These are phyloP conservation scores for Elaeis oleifera DNA, from an alignment of 202 grass and related monocot genomes.

Conservation along the genomic window DNA sequence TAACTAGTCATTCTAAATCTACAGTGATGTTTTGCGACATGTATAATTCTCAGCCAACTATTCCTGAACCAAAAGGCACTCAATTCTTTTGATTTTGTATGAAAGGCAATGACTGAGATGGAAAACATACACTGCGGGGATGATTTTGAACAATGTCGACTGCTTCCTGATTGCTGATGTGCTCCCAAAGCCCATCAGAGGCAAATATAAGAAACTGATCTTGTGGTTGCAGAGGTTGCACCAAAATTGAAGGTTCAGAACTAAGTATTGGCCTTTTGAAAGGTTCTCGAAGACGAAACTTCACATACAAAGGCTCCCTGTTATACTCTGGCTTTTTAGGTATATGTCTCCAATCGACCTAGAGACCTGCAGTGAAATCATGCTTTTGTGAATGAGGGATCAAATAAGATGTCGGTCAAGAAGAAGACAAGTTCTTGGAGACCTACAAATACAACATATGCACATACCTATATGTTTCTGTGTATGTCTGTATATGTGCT, in stretches of 20 bases:
- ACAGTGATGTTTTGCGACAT: too few species aligned
- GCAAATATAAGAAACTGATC: conserved; percentile 95
- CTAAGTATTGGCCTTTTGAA: conserved; percentile 70
- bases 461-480: too few species aligned
- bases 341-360: conserved; percentile 90
- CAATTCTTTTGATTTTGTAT: too few species aligned
- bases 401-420: too few species aligned
- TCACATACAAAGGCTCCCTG: conserved; percentile 55
- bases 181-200: conserved; percentile 97
- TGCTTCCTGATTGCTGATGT: conserved; percentile 83
- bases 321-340: conserved; percentile 91
- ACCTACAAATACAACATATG: too few species aligned
- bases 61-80: too few species aligned
- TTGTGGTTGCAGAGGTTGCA: conserved; percentile 52
- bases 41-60: too few species aligned
- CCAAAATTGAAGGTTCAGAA: conserved; percentile 70
- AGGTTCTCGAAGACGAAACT: conserved; percentile 58
- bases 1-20: too few species aligned
- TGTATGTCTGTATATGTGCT: too few species aligned
- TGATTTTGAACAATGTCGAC: conserved; percentile 72
- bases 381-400: too few species aligned
- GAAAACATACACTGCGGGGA: conserved; percentile 63
- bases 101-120: not conserved
- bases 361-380: conserved; percentile 47
- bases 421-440: too few species aligned